Conservation (phyloP, 2,329 filamentous ascomycete genomes). For the Diaporthe velutina region DNA sequence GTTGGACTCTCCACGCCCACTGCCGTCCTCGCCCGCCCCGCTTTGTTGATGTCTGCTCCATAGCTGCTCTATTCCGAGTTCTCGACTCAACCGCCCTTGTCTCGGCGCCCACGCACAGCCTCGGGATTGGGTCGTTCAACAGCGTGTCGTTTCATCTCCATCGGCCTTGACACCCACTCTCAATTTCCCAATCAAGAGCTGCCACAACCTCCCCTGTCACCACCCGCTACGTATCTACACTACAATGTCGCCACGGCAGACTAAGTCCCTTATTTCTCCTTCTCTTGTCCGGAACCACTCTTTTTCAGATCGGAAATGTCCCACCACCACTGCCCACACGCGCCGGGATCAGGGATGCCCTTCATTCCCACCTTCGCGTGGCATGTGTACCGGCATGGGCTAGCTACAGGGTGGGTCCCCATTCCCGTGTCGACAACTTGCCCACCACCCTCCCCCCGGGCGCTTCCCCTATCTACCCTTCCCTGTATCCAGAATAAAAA, state of each 20-base stretch:
- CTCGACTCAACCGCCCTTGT: slow-evolving; percentile 25
- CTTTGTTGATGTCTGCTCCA: slow-evolving; percentile 9
- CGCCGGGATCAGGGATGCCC: slow-evolving; percentile 33
- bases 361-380: slow-evolving; percentile 30
- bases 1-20: background rate
- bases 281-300: slow-evolving; percentile 4
- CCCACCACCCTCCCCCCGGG: slow-evolving; percentile 6
- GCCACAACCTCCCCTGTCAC: slow-evolving; percentile 40
- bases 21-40: slow-evolving; percentile 2
- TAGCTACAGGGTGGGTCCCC: slow-evolving; percentile 17
- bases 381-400: slow-evolving; percentile 20
- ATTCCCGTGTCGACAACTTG: slow-evolving; percentile 25
- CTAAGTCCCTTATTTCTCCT: slow-evolving; percentile 9
- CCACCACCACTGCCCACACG: slow-evolving; percentile 10
- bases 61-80: slow-evolving; percentile 24
- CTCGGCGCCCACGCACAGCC: slow-evolving; percentile 30
- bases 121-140: slow-evolving; percentile 41
- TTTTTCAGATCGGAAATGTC: slow-evolving; percentile 30
- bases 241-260: background rate
- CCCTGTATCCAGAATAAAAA: slow-evolving; percentile 38
- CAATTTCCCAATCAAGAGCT: slow-evolving; percentile 43
- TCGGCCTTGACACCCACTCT: slow-evolving; percentile 38
- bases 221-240: slow-evolving; percentile 12
- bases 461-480: slow-evolving; percentile 31
- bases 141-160: slow-evolving; percentile 37